These are phyloP conservation scores for Fagopyrum tataricum DNA, from an alignment of 148 eudicot genomes.

Conservation along the genomic window DNA sequence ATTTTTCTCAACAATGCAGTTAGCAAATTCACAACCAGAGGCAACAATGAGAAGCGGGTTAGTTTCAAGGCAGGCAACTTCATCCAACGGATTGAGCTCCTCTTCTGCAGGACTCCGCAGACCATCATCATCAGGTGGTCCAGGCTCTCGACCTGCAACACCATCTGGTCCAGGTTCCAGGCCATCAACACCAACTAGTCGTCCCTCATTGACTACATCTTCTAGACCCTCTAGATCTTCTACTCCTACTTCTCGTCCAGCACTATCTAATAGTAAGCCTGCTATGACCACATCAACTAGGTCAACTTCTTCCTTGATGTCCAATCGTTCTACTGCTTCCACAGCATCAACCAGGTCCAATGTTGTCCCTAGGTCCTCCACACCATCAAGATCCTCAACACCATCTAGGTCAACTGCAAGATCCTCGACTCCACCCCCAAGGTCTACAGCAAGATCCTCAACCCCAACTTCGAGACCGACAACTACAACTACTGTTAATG, in stretches of 20 bases:
- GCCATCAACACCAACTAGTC: constrained; percentile 26
- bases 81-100: constrained; percentile 48
- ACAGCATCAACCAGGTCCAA: constrained; percentile 37
- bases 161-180: constrained; percentile 65
- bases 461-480: constrained; percentile 48
- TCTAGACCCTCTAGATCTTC: constrained; percentile 69
- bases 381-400: constrained; percentile 32
- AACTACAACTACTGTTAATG: constrained; percentile 25
- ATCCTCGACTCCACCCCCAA: constrained; percentile 29
- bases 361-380: constrained; percentile 62
- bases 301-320: constrained; percentile 24
- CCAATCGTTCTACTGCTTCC: constrained; percentile 25
- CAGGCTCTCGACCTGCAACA: constrained; percentile 20
- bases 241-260: constrained; percentile 67
- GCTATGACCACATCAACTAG: constrained; percentile 26
- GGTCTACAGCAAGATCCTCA: constrained; percentile 62
- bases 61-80: constrained; percentile 47
- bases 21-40: constrained; percentile 59
- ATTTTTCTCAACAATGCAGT: constrained; percentile 29
- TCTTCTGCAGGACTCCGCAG: constrained; percentile 52
- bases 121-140: constrained; percentile 30
- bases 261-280: constrained; percentile 32
- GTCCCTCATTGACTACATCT: constrained; percentile 53
- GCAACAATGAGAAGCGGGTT: constrained; percentile 43
- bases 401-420: constrained; percentile 18